Evolutionary conservation across 345 rosid genomes (phyloP), one percentile per base, ranked within the genome.

Genomic region (Odontarrhena argentea): DNA sequence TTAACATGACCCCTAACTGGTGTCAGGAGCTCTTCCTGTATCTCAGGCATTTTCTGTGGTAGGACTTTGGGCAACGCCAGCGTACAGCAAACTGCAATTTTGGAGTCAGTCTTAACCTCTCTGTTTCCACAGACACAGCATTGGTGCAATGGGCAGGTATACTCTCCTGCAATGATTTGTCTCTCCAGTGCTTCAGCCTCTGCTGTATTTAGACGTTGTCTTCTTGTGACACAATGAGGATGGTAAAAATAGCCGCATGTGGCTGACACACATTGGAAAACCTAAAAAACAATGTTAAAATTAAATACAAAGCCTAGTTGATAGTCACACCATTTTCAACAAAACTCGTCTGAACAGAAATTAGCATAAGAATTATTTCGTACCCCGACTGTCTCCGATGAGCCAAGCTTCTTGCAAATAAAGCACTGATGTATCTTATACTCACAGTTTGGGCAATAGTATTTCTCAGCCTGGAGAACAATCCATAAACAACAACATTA

Each of bases 181-280:
- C 77, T 63, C 72, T 69, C 82, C 64, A 84, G 82, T 57, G 75
- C 83, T 64, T 80, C 81, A 32, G 76, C 85, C 74, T 92, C 86
- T 77, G 50, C 81, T 70, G 74, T 73, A 80, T 80, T 83, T 37
- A 54, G 57, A 54, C 70, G 72, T 53, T 87, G 80, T 75, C 78
- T 77, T 70, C 70, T 85, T 63, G 91, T 84, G 53, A 91, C 81
- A 71, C 99, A 94, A 8, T 32, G 69, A 26, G 99, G 88, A 71
- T 94, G 99, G 80, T 94, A 94, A 75, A 85, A 94, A 69, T 76
- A 77, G 61, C 97, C 92, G 44, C 99, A 94, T 32, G 95, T 91
- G 44, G 96, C 99, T 77, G 84, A 81, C 65, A 80, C 85, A 55
- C 99, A 94, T 35, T 71, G 78, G 67, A 88, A 88, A 65, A 91